Conservation (phyloP, 805 yeast species). For the Scheffersomyces amazonensis region DNA sequence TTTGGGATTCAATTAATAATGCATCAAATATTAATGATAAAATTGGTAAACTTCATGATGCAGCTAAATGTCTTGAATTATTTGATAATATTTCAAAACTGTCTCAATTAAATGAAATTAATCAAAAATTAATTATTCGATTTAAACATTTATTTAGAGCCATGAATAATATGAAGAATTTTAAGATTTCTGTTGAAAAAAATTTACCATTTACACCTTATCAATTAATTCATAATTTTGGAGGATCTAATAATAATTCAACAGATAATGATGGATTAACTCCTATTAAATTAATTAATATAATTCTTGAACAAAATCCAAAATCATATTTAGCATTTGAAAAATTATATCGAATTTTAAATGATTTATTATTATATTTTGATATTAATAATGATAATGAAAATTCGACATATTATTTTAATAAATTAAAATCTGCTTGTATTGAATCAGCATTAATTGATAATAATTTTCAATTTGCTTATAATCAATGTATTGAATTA, state of each 20-base stretch:
- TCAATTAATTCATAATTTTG: slow-evolving; percentile 27
- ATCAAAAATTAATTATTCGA: slow-evolving; percentile 10
- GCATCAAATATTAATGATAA: slow-evolving; percentile 33
- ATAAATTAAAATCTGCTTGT: slow-evolving; percentile 44
- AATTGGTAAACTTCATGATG: slow-evolving; percentile 24
- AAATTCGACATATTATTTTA: slow-evolving; percentile 19
- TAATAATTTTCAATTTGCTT: slow-evolving; percentile 60
- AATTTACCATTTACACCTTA: slow-evolving; percentile 38
- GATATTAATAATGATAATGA: slow-evolving; percentile 12
- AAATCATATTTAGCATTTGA: slow-evolving; percentile 45
- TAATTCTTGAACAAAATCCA: slow-evolving; percentile 53
- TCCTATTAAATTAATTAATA: slow-evolving; percentile 36
- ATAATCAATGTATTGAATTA: slow-evolving; percentile 36
- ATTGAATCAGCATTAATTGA: slow-evolving; percentile 67
- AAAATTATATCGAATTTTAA: slow-evolving; percentile 38
- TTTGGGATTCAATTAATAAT: slow-evolving; percentile 31
- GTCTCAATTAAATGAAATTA: not conserved
- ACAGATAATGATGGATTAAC: slow-evolving; percentile 4
- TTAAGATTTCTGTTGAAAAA: slow-evolving; percentile 27
- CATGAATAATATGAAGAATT: slow-evolving; percentile 31
- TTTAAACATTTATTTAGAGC: slow-evolving; percentile 38
- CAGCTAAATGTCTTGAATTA: slow-evolving; percentile 23
- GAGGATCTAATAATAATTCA: slow-evolving; percentile 4
- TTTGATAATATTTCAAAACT: slow-evolving; percentile 14
- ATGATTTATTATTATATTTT: slow-evolving; percentile 40